Evolutionary conservation across 176 grass and related monocot genomes (phyloP), one percentile per base, ranked within the genome.

Genomic region (Zea mays): DNA sequence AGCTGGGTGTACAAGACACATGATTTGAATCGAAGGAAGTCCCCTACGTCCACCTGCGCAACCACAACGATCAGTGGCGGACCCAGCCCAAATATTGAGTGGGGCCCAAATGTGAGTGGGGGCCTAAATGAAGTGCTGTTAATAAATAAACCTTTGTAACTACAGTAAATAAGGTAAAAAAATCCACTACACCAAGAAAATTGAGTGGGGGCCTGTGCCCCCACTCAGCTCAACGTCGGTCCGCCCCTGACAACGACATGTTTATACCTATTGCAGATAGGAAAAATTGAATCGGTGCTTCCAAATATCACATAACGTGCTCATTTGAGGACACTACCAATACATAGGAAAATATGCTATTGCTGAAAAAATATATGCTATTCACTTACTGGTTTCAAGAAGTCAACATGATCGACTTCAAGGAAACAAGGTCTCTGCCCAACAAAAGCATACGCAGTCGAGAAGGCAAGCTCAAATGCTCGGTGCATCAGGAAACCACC

Each of bases 401-500:
- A 99, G 82, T 99, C 96, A 44, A 99, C 92, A 79, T 95, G 96
- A 73, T 99, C 96, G 1, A 99, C 92, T 84, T 99, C 96, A 55
- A 99, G 85, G 92, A 99, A 99, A 79, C 72, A 89, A 19, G 90
- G 96, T 85, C 81, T 83, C 73, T 85, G 87, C 20, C 96, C 92
- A 72, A 95, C 85, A 72, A 99, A 99, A 61, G 92, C 96, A 69
- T 99, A 99, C 2, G 87, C 96, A 81, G 96, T 95, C 39, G 96
- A 92, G 85, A 99, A 99, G 59, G 73, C 92, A 54, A 95, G 88
- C 78, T 99, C 96, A 81, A 95, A 99, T 42, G 96, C 96, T 64
- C 84, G 55, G 79, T 99, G 92, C 96, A 99, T 99, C 90, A 99
- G 76, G 87, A 99, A 99, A 47, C 96, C 92, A 60, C 96, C 92